phyloP scores from a whole-genome alignment of 306 rosid species.

The Dicorynia guianensis region DNA sequence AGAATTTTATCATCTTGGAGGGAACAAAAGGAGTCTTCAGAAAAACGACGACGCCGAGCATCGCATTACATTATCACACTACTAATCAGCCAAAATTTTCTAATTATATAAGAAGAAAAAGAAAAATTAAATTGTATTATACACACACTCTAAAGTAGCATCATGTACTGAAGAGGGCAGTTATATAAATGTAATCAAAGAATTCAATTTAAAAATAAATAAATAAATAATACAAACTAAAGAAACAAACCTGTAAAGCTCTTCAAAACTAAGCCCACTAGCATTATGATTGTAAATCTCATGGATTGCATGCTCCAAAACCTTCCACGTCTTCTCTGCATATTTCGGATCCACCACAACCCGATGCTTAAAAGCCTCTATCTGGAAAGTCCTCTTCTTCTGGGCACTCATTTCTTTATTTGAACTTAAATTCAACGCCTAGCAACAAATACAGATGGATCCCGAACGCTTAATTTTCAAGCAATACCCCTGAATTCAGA shows the following conservation, averaged over 20 bases:
- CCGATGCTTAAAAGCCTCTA: constrained; percentile 60
- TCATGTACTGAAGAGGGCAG: neutral
- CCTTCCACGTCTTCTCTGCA: constrained; percentile 63
- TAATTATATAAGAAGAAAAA: no score
- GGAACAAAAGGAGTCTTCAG: neutral
- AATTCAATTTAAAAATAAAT: neutral
- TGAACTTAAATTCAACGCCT: neutral
- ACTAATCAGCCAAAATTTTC: neutral
- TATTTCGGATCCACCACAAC: constrained; percentile 58
- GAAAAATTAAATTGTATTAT: no score
- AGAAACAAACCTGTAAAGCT: constrained; percentile 57
- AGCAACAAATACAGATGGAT: neutral
- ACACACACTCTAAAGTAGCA: neutral
- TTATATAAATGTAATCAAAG: neutral
- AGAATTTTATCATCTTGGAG: neutral
- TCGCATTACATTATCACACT: constrained; percentile 9
- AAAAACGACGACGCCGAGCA: neutral
- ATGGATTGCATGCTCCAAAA: constrained; percentile 61
- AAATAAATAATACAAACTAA: neutral
- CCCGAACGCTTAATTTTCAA: neutral
- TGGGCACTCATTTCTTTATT: constrained; percentile 47
- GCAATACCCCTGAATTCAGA: neutral
- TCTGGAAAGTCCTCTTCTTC: constrained; percentile 50
- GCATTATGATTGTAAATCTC: constrained; percentile 66
- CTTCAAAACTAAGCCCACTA: constrained; percentile 59